phyloP scores from a whole-genome alignment of 495 filamentous ascomycete species.

The Aspergillus cavernicola region DNA sequence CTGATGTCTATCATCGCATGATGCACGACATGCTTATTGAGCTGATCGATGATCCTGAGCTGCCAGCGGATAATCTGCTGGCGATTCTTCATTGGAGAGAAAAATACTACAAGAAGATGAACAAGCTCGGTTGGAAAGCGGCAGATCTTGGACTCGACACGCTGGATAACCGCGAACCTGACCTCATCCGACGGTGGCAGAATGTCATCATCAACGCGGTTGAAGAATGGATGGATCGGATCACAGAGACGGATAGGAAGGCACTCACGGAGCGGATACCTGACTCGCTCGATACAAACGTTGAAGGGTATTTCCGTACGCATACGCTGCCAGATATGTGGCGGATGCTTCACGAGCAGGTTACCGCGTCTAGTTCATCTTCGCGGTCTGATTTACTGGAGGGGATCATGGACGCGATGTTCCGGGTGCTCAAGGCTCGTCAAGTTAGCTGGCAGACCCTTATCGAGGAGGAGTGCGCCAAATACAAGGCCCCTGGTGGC shows the following conservation, averaged over 20 bases:
- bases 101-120: constrained; percentile 95
- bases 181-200: constrained; percentile 90
- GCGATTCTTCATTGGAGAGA: constrained; percentile 92
- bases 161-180: constrained; percentile 80
- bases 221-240: constrained; percentile 95
- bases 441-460: constrained; percentile 83
- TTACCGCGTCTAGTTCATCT: constrained; percentile 74
- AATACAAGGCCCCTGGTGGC: constrained; percentile 55
- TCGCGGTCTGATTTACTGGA: constrained; percentile 82
- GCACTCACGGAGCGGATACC: constrained; percentile 74
- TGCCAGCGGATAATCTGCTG: constrained; percentile 74
- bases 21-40: constrained; percentile 91
- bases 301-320: constrained; percentile 83
- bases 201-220: constrained; percentile 90
- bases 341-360: constrained; percentile 93
- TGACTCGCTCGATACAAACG: constrained; percentile 77
- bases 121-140: constrained; percentile 72
- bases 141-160: constrained; percentile 75
- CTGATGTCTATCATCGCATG: constrained; percentile 80
- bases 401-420: constrained; percentile 92
- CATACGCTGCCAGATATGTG: constrained; percentile 90
- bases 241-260: constrained; percentile 72
- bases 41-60: constrained; percentile 75
- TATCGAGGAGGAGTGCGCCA: constrained; percentile 78
- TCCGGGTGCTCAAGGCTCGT: constrained; percentile 73